Conservation (phyloP, 2,329 filamentous ascomycete genomes). For the Clarireedia paspali region DNA sequence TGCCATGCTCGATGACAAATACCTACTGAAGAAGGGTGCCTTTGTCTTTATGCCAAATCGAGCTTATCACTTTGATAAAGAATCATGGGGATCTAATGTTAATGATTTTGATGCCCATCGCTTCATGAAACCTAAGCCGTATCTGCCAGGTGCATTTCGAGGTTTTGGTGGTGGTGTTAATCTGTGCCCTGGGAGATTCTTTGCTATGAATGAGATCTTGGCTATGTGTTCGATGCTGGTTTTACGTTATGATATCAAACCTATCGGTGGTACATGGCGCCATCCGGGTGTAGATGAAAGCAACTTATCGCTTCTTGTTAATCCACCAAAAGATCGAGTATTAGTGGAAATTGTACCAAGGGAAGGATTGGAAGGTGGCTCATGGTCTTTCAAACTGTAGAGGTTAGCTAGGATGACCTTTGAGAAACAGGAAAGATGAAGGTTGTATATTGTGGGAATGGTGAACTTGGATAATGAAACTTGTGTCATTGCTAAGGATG, state of each 20-base stretch:
- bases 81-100: neutral
- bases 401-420: neutral
- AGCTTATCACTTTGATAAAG: neutral
- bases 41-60: neutral
- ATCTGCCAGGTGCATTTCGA: neutral
- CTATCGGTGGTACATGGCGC: neutral
- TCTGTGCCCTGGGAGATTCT: constrained; percentile 1
- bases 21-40: neutral
- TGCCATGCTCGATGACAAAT: neutral
- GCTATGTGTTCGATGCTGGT: neutral
- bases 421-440: no score
- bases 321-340: neutral
- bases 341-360: neutral
- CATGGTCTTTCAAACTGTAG: constrained; percentile 1
- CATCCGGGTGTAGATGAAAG: neutral
- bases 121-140: neutral
- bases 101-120: neutral
- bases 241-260: neutral
- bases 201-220: neutral
- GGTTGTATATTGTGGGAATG: no score
- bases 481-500: no score
- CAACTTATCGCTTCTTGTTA: neutral
- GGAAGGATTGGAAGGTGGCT: neutral
- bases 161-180: neutral
- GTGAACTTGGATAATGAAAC: no score